Evolutionary conservation across 371 early-diverging fungal genomes (phyloP).

Genomic region (Mortierella sp.): DNA sequence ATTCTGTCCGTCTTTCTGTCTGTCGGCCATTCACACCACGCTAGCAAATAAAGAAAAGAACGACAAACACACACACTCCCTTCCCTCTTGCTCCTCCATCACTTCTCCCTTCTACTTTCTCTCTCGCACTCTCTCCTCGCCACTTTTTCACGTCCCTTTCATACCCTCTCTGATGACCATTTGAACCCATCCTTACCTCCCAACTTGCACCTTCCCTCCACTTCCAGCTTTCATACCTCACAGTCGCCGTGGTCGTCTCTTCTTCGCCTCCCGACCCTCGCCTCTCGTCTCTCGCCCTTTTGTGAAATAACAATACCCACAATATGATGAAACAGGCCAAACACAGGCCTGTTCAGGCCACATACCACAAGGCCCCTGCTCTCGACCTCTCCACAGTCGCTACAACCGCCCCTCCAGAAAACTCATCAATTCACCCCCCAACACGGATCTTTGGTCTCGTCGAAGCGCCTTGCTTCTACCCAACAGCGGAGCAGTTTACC

Average conservation of each 20-base stretch:
- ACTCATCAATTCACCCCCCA: slow-evolving; percentile 36
- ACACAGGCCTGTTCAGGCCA: slow-evolving; percentile 22
- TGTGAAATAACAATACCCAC: neutral
- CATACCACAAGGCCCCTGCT: slow-evolving; percentile 34
- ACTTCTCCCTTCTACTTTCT: neutral
- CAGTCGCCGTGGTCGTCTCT: neutral
- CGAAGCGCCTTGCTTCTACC: slow-evolving; percentile 87
- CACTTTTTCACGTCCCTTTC: neutral
- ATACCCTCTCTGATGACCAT: slow-evolving; percentile 13
- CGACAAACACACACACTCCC: neutral
- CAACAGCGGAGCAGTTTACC: slow-evolving; percentile 86
- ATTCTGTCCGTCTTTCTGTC: neutral
- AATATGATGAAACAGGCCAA: slow-evolving; percentile 49
- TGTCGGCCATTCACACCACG: neutral
- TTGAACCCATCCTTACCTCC: slow-evolving; percentile 12
- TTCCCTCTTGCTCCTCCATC: neutral
- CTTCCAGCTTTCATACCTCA: neutral
- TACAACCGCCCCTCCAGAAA: slow-evolving; percentile 56
- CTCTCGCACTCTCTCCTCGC: neutral
- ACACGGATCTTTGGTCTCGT: slow-evolving; percentile 74
- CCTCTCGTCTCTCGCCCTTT: neutral
- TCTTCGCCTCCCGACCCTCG: neutral
- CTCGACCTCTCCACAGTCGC: slow-evolving; percentile 59
- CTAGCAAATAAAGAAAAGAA: neutral
- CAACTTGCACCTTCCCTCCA: neutral